Conservation (phyloP, 768 basidiomycete species). For the Tulasnella sp. region DNA sequence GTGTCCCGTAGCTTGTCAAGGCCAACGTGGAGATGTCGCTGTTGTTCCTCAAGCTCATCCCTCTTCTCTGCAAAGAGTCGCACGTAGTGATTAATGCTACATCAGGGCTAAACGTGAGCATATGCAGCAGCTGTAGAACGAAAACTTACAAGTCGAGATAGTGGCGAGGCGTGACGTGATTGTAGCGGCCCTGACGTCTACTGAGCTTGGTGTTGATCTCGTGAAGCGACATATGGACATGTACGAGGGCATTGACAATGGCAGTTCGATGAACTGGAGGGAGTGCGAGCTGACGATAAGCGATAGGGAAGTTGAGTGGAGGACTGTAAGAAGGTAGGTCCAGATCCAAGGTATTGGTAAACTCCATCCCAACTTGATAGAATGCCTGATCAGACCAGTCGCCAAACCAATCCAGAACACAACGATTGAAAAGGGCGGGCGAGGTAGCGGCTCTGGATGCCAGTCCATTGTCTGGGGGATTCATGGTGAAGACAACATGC, state of each 20-base stretch:
- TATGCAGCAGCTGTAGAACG: neutral
- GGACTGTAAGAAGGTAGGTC: conserved; percentile 72
- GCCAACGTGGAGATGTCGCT: conserved; percentile 94
- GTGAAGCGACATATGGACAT: conserved; percentile 80
- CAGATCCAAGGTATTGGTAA: conserved; percentile 86
- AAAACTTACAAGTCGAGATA: conserved; percentile 90
- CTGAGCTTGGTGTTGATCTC: conserved; percentile 81
- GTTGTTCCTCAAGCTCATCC: conserved; percentile 95
- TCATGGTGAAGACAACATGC: conserved; percentile 99
- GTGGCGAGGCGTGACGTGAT: conserved; percentile 93
- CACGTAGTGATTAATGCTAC: conserved; percentile 93
- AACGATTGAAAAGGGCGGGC: conserved; percentile 96
- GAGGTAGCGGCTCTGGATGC: conserved; percentile 95
- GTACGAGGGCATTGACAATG: conserved; percentile 85
- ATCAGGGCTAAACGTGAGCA: conserved; percentile 16
- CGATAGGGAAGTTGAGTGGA: conserved; percentile 74
- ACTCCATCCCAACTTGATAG: conserved; percentile 95
- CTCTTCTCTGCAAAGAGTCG: conserved; percentile 90
- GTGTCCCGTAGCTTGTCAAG: conserved; percentile 93
- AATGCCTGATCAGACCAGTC: conserved; percentile 99
- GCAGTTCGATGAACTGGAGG: conserved; percentile 87
- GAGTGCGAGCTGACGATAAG: conserved; percentile 67
- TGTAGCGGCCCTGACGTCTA: conserved; percentile 87
- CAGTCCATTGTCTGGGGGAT: conserved; percentile 89
- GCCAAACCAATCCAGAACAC: conserved; percentile 98